Evolutionary conservation across 768 basidiomycete genomes (phyloP), one percentile per base, ranked within the genome.

Genomic region (Tylopilus vinaceipallidus): DNA sequence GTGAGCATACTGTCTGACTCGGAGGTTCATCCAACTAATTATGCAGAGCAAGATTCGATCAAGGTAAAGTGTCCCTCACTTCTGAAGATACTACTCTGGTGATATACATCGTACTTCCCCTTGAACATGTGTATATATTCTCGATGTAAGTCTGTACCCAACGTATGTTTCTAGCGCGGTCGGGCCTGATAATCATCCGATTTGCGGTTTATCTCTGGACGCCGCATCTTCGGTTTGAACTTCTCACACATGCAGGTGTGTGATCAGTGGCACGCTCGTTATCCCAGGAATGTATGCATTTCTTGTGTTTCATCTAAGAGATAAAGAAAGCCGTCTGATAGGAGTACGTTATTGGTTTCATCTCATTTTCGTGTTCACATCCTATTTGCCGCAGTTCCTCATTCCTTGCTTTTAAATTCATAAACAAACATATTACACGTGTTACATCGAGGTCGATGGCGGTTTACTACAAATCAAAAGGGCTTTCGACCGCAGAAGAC

Each of bases 21-120:
- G n/a, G n/a, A n/a, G n/a, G 14, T 88, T 91, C 64, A 95, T 94
- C 0, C 87, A 86, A 50, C 93, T 94, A 0, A 71, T 85, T 11
- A 97, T 95, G 93, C 95, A 97, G 68, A 77, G 89, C 65, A 82
- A 88, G 70, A 95, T 95, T 59, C 78, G 83, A 5, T 77, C 83
- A 0, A 75, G 92, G 41, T 79, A 75, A 40, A 88, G 86, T n/a
- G n/a, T n/a, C n/a, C n/a, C n/a, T n/a, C n/a, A n/a, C n/a, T n/a
- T 91, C 13, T 95, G 91, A 94, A 61, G 79, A 86, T n/a, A n/a
- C n/a, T 38, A 84, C 82, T 37, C 75, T 94, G 6, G 75, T 84
- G 43, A 91, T 91, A 47, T 38, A 82, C 72, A n/a, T 44, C 29
- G 9, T 24, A n/a, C 4, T 10, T 10, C 36, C 23, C 6, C 54